Conservation (phyloP, 148 eudicot species). For the Fagopyrum esculentum region DNA sequence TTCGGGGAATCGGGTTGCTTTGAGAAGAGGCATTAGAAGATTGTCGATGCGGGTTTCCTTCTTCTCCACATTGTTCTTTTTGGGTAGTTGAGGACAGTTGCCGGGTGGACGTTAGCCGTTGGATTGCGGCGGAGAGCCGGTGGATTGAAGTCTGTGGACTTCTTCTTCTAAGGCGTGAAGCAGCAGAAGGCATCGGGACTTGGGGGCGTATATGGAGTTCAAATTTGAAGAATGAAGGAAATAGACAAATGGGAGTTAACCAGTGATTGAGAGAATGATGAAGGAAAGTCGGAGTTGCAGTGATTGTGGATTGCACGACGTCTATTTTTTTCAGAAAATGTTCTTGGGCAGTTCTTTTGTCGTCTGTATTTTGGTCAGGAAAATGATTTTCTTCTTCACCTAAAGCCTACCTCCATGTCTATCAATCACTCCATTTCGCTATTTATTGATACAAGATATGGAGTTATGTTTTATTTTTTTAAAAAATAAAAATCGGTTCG, state of each 20-base stretch:
- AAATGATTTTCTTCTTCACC: neutral
- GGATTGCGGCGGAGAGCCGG: constrained; percentile 3
- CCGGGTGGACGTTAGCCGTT: constrained; percentile 4
- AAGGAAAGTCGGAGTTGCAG: neutral
- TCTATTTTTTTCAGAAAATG: neutral
- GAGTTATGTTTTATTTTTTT: no score
- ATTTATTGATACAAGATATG: no score
- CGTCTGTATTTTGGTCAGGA: neutral
- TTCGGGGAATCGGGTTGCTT: neutral
- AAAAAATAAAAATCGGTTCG: no score
- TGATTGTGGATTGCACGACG: neutral
- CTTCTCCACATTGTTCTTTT: neutral
- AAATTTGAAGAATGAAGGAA: neutral
- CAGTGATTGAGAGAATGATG: neutral
- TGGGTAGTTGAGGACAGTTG: neutral
- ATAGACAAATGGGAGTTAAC: neutral
- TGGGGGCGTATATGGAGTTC: neutral
- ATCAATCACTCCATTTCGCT: no score
- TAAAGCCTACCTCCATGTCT: no score
- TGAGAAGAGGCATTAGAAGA: neutral
- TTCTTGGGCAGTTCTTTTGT: neutral
- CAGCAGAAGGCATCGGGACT: constrained; percentile 8
- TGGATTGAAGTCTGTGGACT: neutral
- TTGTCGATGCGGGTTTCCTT: neutral
- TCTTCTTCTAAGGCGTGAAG: constrained; percentile 8